Base-by-base conservation (phyloP, 371 early-diverging fungal genomes). In the Coemansia sp. region DNA sequence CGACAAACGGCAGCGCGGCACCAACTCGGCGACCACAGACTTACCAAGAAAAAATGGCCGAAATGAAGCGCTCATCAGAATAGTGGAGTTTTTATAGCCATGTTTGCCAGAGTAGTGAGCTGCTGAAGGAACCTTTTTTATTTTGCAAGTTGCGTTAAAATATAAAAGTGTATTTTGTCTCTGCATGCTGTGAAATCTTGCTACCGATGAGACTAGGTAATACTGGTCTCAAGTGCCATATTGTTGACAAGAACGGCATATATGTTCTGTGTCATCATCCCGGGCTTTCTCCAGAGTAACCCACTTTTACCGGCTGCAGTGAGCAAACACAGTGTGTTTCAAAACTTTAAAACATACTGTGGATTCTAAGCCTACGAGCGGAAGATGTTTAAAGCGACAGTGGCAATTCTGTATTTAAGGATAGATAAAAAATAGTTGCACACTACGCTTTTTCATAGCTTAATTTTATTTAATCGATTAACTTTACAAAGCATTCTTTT, bases 261-360 rank as follows among this genome's bases (percentile, higher is more conserved):
- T 48, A 81, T n/a, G 85, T 85, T 11, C 85, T 84, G 80, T 83
- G 88, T 88, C 15, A 81, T 85, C 15, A 75, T 87, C 79, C 88
- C 90, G 26, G 88, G 87, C 66, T 84, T 87, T 69, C 83, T 87
- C 72, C 80, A 79, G 32, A 85, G 85, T 8, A 75, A 85, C 24
- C 80, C 83, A 53, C 80, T 71, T 56, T 63, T 70, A 11, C 53
- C 15, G 55, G 65, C 48, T 0, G 66, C 61, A 41, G 61, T 73
- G n/a, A 72, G 60, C 32, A 66, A 82, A 21, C 21, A 26, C 6
- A 28, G 49, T 4, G 64, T 39, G 6, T 29, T 85, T 8, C 26
- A 73, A 40, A 74, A 67, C 13, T 86, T 83, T 80, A 32, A 78
- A 21, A 58, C 21, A 9, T 65, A 66, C 7, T 66, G 68, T 12